These are phyloP conservation scores for Xylaria venustula DNA, from an alignment of 495 filamentous ascomycete species.

Conservation along the genomic window DNA sequence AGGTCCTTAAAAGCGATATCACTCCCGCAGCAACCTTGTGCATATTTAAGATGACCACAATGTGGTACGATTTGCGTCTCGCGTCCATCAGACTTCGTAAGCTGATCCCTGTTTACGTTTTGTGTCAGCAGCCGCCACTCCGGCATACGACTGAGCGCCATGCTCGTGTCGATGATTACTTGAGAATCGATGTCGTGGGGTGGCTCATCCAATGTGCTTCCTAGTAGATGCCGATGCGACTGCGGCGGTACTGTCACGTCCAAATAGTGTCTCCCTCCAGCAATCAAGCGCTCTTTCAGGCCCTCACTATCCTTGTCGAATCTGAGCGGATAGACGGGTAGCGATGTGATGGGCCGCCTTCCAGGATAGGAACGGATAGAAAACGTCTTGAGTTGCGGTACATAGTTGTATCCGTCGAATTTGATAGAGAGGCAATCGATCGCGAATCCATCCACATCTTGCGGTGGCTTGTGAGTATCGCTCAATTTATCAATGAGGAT, in stretches of 20 bases:
- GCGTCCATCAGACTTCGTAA: neutral
- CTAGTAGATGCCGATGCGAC: neutral
- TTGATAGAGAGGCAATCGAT: slow-evolving; percentile 1
- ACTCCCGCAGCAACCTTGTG: neutral
- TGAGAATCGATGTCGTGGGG: slow-evolving; percentile 1
- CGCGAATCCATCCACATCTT: neutral
- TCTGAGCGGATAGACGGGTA: slow-evolving; percentile 3
- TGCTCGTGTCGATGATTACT: slow-evolving; percentile 7
- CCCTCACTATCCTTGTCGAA: neutral
- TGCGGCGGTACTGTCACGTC: neutral
- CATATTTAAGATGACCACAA: neutral
- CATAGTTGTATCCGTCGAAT: slow-evolving; percentile 3
- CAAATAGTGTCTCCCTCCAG: neutral
- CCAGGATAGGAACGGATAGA: neutral
- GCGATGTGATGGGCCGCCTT: neutral
- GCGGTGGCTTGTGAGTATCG: neutral
- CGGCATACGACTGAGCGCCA: neutral
- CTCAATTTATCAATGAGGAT: neutral
- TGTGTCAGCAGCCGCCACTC: neutral
- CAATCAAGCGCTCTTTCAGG: neutral
- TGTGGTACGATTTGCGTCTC: neutral
- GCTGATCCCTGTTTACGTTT: neutral
- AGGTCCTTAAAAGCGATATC: slow-evolving; percentile 2
- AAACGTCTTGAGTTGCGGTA: neutral
- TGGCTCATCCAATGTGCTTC: slow-evolving; percentile 1